Conservation (phyloP, 257 asterid species). For the Nicotiana benthamiana region DNA sequence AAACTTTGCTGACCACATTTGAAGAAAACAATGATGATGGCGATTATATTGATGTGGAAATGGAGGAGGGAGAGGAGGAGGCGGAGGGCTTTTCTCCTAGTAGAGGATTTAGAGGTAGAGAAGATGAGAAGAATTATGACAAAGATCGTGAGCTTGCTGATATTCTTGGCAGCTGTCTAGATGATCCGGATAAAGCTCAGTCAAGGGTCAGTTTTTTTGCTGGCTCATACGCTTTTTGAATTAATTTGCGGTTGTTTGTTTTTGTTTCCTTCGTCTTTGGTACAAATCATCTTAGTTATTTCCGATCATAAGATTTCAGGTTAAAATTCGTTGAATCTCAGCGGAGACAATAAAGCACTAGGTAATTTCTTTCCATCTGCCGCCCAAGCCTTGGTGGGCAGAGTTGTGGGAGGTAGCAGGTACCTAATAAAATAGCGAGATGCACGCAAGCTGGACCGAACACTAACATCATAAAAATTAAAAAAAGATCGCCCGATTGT, state of each 20-base stretch:
- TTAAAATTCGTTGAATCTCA: no score
- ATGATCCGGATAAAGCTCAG: conserved; percentile 78
- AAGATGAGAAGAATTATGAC: conserved; percentile 59
- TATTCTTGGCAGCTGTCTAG: conserved; percentile 65
- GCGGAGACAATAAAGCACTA: no score
- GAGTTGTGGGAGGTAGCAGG: no score
- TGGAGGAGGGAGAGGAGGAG: conserved; percentile 17
- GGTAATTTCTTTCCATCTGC: no score
- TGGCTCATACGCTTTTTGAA: background rate
- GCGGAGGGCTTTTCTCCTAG: conserved; percentile 28
- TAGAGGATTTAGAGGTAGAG: conserved; percentile 36
- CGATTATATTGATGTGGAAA: conserved; percentile 14
- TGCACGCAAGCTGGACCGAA: no score
- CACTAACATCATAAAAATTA: no score
- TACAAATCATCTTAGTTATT: background rate
- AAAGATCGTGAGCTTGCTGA: conserved; percentile 90
- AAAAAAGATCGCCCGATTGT: no score
- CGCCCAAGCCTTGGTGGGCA: no score
- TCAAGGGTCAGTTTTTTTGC: conserved; percentile 17
- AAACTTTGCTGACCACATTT: conserved; percentile 23
- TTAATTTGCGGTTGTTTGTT: background rate
- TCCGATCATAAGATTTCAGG: background rate
- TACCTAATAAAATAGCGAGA: no score
- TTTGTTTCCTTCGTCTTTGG: background rate
- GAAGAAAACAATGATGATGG: conserved; percentile 24